A percentile compares a stretch with the other conserved stretches of the same genome.
Conservation (phyloP, 1,284 basidiomycete species). For the Ceratobasidium sp. region DNA sequence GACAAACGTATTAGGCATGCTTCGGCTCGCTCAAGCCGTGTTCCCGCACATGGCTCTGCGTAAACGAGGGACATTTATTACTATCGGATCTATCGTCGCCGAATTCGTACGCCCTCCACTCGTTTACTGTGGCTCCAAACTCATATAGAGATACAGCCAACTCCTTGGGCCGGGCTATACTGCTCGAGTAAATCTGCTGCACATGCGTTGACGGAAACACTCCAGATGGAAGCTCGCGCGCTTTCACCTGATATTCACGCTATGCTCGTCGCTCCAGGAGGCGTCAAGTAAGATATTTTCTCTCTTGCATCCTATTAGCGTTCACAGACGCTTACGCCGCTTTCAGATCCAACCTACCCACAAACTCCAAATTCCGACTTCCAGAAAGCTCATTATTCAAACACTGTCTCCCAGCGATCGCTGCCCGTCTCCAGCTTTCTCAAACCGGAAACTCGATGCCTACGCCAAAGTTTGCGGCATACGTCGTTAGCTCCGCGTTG, state of each 20-base stretch:
- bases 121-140: not conserved
- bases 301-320: not conserved
- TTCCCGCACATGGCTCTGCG: constrained; percentile 56
- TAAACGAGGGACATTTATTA: constrained; percentile 57
- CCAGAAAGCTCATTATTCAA: constrained; percentile 43
- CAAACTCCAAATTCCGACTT: constrained; percentile 32
- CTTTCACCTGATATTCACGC: constrained; percentile 32
- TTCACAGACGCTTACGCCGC: not conserved
- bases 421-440: constrained; percentile 22
- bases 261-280: constrained; percentile 25
- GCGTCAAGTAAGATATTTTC: constrained; percentile 11
- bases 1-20: constrained; percentile 57
- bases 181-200: constrained; percentile 53
- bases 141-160: constrained; percentile 39
- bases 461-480: constrained; percentile 23
- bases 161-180: constrained; percentile 54
- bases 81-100: constrained; percentile 58
- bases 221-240: constrained; percentile 53
- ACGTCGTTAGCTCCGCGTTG: constrained; percentile 10
- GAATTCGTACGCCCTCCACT: constrained; percentile 44
- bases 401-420: constrained; percentile 31
- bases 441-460: constrained; percentile 40
- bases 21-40: constrained; percentile 58
- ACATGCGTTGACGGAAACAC: constrained; percentile 51
- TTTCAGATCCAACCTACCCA: constrained; percentile 24